Evolutionary conservation across 306 rosid species (phyloP).

Genomic region (Quercus engelmannii): DNA sequence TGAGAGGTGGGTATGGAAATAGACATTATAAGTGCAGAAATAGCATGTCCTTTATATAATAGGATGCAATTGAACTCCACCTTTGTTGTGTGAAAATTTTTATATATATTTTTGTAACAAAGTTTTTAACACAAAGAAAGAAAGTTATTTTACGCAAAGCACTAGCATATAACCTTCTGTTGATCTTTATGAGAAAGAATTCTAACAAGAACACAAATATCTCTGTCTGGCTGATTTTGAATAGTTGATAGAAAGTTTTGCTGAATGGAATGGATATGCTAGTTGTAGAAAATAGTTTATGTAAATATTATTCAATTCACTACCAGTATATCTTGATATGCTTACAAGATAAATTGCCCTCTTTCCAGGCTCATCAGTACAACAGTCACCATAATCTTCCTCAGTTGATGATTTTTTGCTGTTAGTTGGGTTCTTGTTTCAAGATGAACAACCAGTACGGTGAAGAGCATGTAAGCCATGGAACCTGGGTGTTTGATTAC

Average conservation of each 20-base stretch:
- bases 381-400: conserved; percentile 5
- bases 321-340: neutral
- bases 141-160: neutral
- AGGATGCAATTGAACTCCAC: neutral
- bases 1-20: neutral
- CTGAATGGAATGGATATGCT: neutral
- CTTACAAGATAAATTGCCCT: conserved; percentile 20
- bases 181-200: neutral
- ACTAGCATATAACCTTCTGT: neutral
- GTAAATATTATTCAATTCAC: neutral
- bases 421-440: conserved; percentile 27
- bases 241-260: neutral
- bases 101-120: neutral
- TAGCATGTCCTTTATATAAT: neutral
- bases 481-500: conserved; percentile 23
- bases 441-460: conserved; percentile 61
- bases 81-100: neutral
- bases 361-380: conserved; percentile 50
- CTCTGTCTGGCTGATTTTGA: neutral
- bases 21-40: neutral
- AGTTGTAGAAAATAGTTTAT: neutral
- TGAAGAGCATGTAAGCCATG: conserved; percentile 58
- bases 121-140: neutral
- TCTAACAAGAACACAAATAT: neutral
- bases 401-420: conserved; percentile 45